A percentile compares a stretch with the other conserved stretches of the same genome.
These are phyloP conservation scores for Paraconiothyrium sp. DNA, from an alignment of 2,329 filamentous ascomycete species.

Conservation along the genomic window DNA sequence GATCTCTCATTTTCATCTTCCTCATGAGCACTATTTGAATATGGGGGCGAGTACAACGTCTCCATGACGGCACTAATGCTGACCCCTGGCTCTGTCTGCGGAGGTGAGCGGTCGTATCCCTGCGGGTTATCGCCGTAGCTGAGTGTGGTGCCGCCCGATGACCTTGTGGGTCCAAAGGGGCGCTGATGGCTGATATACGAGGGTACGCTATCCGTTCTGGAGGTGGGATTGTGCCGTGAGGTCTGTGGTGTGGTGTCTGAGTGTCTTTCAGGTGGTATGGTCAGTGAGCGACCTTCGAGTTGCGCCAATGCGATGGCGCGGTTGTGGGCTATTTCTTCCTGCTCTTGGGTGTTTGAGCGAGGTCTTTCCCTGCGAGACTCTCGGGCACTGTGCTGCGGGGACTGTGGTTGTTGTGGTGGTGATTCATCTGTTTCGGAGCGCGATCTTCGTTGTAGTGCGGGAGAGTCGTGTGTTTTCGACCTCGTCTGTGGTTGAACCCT, in stretches of 20 bases:
- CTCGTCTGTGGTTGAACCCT: not conserved
- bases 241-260: not conserved
- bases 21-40: not conserved
- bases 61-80: not conserved
- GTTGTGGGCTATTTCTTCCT: not conserved
- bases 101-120: not conserved
- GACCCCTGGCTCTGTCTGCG: not conserved
- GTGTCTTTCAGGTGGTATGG: not conserved
- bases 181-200: conserved; percentile 13
- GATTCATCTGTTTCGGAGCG: not conserved
- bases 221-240: not conserved
- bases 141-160: conserved; percentile 13
- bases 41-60: not conserved
- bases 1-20: not conserved
- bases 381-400: not conserved
- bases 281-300: not conserved
- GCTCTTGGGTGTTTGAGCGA: not conserved
- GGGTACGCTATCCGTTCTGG: not conserved
- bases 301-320: conserved; percentile 3
- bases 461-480: not conserved
- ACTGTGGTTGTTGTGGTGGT: not conserved
- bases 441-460: no score
- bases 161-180: conserved; percentile 6
- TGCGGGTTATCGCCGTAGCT: conserved; percentile 6
- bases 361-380: not conserved